A percentile compares a stretch with the other conserved stretches of the same genome.
Evolutionary conservation across 2,329 filamentous ascomycete genomes (phyloP).

Genomic region (Cyanodermella asteris): DNA sequence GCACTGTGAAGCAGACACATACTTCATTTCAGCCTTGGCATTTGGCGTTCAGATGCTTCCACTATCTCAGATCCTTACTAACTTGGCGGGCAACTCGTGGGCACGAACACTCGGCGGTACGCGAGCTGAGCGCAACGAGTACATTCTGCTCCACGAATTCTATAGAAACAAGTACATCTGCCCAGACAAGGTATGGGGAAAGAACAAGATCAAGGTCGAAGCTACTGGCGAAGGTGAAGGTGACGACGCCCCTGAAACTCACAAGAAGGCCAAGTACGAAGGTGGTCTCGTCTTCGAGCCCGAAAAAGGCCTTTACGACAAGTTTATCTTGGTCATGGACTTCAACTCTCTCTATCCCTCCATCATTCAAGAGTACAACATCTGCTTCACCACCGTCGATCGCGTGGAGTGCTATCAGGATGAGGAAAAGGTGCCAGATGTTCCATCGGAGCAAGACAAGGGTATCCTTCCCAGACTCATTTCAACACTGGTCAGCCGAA

Average conservation of each 20-base stretch:
- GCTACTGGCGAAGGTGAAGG: conserved; percentile 52
- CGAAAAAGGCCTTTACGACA: conserved; percentile 92
- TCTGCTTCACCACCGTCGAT: conserved; percentile 96
- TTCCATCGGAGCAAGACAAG: conserved; percentile 54
- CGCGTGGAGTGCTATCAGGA: conserved; percentile 49
- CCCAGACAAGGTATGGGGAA: conserved; percentile 77
- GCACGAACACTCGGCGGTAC: conserved; percentile 88
- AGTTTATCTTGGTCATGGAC: conserved; percentile 97
- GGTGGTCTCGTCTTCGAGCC: conserved; percentile 96
- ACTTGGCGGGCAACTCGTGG: conserved; percentile 95
- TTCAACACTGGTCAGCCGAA: conserved; percentile 68
- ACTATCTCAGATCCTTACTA: conserved; percentile 84
- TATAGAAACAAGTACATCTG: conserved; percentile 94
- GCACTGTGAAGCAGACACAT: conserved; percentile 87
- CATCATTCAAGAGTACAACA: conserved; percentile 98
- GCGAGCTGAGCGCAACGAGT: conserved; percentile 91
- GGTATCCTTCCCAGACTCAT: conserved; percentile 83
- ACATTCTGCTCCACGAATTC: conserved; percentile 95
- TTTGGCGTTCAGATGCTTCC: conserved; percentile 79
- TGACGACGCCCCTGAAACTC: conserved; percentile 44
- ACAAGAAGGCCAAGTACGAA: conserved; percentile 99
- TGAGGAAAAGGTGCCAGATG: conserved; percentile 73
- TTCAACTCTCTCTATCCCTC: conserved; percentile 98
- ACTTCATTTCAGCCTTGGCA: conserved; percentile 81
- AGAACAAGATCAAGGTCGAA: conserved; percentile 47